These are phyloP conservation scores for Linnemannia elongata DNA, from an alignment of 192 early-diverging fungal species.

Conservation along the genomic window DNA sequence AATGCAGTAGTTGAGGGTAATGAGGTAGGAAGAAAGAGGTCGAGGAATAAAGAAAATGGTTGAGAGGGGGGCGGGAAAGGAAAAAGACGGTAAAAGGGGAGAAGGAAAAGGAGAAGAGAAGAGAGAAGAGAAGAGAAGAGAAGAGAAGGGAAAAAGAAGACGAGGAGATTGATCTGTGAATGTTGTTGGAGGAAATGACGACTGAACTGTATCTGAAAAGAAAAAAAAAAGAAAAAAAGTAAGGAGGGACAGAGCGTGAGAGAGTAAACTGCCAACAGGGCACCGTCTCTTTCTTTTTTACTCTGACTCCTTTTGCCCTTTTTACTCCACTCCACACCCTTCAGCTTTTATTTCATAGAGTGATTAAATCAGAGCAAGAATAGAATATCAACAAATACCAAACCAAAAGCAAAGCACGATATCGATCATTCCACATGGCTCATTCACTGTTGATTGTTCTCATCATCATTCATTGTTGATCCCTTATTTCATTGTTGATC, in stretches of 20 bases:
- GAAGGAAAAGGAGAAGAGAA: neutral
- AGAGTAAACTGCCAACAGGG: neutral
- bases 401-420: conserved; percentile 3
- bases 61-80: neutral
- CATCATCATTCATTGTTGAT: neutral
- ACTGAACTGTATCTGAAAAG: conserved; percentile 10
- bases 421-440: neutral
- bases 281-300: no score
- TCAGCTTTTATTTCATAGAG: neutral
- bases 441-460: neutral
- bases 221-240: neutral
- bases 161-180: neutral
- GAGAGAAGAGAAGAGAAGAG: neutral
- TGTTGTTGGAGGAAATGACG: neutral
- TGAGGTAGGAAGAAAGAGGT: neutral
- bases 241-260: neutral
- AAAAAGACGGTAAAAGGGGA: neutral
- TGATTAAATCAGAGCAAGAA: neutral
- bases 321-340: neutral
- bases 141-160: conserved; percentile 6
- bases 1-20: no score
- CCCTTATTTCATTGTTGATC: neutral
- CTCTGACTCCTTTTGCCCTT: neutral
- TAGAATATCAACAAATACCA: neutral
- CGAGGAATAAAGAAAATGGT: neutral